Evolutionary conservation across 2,329 filamentous ascomycete genomes (phyloP).

Genomic region (Chaetomium strumarium): DNA sequence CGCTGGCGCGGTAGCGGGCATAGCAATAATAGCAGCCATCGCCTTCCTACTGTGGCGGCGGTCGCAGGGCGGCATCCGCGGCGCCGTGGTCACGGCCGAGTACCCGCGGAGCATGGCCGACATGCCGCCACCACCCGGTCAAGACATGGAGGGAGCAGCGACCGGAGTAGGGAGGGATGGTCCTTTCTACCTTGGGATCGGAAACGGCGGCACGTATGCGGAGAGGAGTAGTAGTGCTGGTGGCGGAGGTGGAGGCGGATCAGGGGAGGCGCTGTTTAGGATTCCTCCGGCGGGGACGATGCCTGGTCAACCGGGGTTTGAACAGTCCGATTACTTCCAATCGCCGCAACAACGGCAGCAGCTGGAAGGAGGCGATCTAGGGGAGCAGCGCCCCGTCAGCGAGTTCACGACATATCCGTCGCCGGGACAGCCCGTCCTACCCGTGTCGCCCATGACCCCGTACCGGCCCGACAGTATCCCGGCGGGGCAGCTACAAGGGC

Average conservation of each 20-base stretch:
- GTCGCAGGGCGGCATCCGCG: conserved; percentile 17
- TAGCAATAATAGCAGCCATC: conserved; percentile 8
- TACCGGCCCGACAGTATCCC: conserved; percentile 3
- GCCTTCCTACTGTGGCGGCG: conserved; percentile 16
- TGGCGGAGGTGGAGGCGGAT: not conserved
- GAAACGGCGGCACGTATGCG: not conserved
- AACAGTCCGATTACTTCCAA: not conserved
- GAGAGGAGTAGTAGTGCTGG: not conserved
- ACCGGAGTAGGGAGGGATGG: not conserved
- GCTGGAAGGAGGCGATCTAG: not conserved
- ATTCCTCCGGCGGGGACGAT: conserved; percentile 5
- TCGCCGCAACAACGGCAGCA: not conserved
- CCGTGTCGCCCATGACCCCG: conserved; percentile 13
- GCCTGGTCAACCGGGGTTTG: not conserved
- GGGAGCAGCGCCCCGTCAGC: conserved; percentile 8
- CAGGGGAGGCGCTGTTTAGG: not conserved
- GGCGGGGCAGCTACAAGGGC: not conserved
- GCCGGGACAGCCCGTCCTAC: conserved; percentile 9
- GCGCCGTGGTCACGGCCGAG: conserved; percentile 19
- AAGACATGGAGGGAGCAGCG: not conserved
- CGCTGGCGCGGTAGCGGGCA: conserved; percentile 11
- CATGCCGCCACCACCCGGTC: no score
- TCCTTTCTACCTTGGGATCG: not conserved
- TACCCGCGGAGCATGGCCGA: conserved; percentile 13
- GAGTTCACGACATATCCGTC: conserved; percentile 3